Conservation (phyloP, 345 rosid genomes). For the Eucalyptus polyanthemos region DNA sequence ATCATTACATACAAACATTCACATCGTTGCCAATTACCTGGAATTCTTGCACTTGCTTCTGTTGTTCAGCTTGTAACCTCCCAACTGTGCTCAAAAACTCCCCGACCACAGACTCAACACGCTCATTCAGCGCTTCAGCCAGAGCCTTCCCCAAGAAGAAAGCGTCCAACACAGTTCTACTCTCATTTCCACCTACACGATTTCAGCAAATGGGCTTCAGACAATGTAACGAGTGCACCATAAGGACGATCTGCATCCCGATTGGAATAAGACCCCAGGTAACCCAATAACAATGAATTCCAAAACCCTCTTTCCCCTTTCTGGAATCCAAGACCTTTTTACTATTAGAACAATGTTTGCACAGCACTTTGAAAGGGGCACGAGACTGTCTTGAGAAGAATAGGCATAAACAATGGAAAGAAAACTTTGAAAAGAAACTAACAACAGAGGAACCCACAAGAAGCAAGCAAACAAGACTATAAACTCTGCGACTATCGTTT, state of each 20-base stretch:
- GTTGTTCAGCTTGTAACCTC: slow-evolving; percentile 85
- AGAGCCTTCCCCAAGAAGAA: slow-evolving; percentile 93
- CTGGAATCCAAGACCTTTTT: background rate
- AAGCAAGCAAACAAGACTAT: background rate
- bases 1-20: background rate
- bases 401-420: background rate
- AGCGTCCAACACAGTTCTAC: slow-evolving; percentile 62
- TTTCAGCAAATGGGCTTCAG: background rate
- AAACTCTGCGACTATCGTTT: background rate
- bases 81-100: slow-evolving; percentile 68
- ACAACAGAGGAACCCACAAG: background rate
- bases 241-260: background rate
- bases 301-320: background rate
- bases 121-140: slow-evolving; percentile 78
- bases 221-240: background rate
- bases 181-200: slow-evolving; percentile 55
- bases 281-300: background rate
- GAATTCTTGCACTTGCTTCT: slow-evolving; percentile 76
- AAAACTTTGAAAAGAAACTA: background rate
- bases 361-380: background rate
- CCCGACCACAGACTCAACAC: slow-evolving; percentile 71
- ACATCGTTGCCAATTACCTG: slow-evolving; percentile 29
- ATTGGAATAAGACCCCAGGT: background rate
- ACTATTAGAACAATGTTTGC: background rate
- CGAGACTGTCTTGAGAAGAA: background rate